Conservation (phyloP, 768 basidiomycete species). For the Antrodiella citrinella region DNA sequence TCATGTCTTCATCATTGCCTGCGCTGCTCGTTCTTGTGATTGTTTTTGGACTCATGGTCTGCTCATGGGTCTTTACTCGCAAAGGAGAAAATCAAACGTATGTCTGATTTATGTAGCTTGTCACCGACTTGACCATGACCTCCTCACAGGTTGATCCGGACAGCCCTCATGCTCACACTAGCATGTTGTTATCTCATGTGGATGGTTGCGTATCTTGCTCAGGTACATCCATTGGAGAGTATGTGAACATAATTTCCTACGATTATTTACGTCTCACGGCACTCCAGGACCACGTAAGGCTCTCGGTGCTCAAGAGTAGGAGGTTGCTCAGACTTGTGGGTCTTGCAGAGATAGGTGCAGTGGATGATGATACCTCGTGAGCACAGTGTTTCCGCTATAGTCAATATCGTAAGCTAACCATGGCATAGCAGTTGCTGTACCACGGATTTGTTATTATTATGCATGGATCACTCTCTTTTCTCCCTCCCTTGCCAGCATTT, state of each 20-base stretch:
- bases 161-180: conserved; percentile 69
- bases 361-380: background rate
- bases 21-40: conserved; percentile 60
- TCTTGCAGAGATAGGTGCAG: too few relatives aligned
- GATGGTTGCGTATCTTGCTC: conserved; percentile 95
- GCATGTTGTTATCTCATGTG: conserved; percentile 91
- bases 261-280: background rate
- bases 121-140: background rate
- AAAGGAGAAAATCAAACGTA: conserved; percentile 91
- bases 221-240: conserved; percentile 88
- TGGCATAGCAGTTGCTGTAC: background rate
- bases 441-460: background rate
- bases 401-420: background rate
- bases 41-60: conserved; percentile 54
- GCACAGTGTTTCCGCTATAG: background rate
- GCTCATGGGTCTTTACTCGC: conserved; percentile 60
- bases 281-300: conserved; percentile 9
- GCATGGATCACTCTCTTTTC: background rate
- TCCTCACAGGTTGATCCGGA: conserved; percentile 68
- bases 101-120: conserved; percentile 21
- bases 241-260: conserved; percentile 5
- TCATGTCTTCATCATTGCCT: conserved; percentile 67
- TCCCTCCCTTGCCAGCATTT: background rate
- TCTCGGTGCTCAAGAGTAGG: background rate
- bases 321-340: too few relatives aligned